A percentile compares a stretch with the other conserved stretches of the same genome.
phyloP scores from a whole-genome alignment of 2,329 filamentous ascomycete genomes.

The Zymoseptoria ardabiliae region DNA sequence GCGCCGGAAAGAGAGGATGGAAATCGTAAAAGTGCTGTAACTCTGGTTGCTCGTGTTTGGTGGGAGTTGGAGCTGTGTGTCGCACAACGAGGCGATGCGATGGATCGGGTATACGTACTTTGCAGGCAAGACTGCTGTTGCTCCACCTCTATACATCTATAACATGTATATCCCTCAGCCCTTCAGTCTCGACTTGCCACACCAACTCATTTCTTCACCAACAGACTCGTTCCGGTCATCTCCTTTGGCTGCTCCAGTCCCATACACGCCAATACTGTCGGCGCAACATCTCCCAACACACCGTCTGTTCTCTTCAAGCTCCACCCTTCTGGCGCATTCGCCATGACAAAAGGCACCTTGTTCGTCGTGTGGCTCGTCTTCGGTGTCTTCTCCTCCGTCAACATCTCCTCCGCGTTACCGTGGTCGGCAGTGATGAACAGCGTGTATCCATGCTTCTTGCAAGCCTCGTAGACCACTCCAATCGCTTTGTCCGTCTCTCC shows the following conservation, averaged over 20 bases:
- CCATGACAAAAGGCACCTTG: slow-evolving; percentile 97
- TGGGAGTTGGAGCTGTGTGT: no score
- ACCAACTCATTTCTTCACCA: slow-evolving; percentile 53
- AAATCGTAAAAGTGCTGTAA: no score
- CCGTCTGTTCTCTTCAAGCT: slow-evolving; percentile 75
- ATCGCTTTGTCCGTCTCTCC: slow-evolving; percentile 90
- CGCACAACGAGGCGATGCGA: no score
- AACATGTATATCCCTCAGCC: not conserved
- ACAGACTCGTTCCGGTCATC: slow-evolving; percentile 81
- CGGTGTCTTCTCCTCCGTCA: slow-evolving; percentile 87
- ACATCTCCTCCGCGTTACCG: slow-evolving; percentile 98
- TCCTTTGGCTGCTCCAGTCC: slow-evolving; percentile 81
- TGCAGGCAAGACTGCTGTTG: not conserved
- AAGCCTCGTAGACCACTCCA: slow-evolving; percentile 82
- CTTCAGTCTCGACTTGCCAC: not conserved
- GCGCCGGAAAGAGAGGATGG: no score
- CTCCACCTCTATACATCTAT: not conserved
- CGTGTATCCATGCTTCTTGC: slow-evolving; percentile 86
- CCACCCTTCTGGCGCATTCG: slow-evolving; percentile 87
- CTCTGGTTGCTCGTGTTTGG: no score
- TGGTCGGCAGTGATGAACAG: slow-evolving; percentile 96
- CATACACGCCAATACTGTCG: slow-evolving; percentile 87
- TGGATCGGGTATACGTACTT: not conserved
- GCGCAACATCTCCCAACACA: slow-evolving; percentile 94
- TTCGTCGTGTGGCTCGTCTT: slow-evolving; percentile 98